A percentile compares a stretch with the other conserved stretches of the same genome.
Conservation (phyloP, 176 grass and related monocot species). For the Urochloa ruziziensis region DNA sequence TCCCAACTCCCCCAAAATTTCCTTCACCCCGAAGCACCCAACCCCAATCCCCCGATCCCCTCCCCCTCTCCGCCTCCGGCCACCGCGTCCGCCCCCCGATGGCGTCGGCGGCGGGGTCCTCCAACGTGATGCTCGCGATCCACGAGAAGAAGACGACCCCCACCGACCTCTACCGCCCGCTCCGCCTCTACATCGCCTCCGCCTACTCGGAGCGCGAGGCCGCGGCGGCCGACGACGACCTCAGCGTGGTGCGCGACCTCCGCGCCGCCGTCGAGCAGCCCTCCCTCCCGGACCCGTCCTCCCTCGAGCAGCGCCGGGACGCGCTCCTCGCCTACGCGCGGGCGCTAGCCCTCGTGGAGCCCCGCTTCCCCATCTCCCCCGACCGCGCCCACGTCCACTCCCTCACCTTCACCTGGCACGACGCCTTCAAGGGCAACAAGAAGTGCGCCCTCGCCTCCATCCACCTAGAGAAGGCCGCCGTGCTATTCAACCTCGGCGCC, state of each 20-base stretch:
- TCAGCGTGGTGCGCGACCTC: conserved; percentile 67
- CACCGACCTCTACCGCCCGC: conserved; percentile 82
- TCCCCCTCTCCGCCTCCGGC: not conserved
- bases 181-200: conserved; percentile 76
- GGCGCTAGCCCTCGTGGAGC: conserved; percentile 76
- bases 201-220: conserved; percentile 90
- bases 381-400: conserved; percentile 78
- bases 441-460: conserved; percentile 65
- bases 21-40: conserved; percentile 28
- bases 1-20: conserved; percentile 19
- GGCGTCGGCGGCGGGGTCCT: conserved; percentile 26
- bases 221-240: conserved; percentile 78
- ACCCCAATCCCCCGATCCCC: conserved; percentile 8
- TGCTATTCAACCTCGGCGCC: conserved; percentile 87
- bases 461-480: conserved; percentile 80
- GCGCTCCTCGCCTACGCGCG: conserved; percentile 75
- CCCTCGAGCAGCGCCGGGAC: conserved; percentile 78
- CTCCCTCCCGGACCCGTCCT: conserved; percentile 46
- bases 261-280: conserved; percentile 60
- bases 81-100: conserved; percentile 29
- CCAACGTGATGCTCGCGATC: conserved; percentile 94
- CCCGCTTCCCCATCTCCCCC: conserved; percentile 84
- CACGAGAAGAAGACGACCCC: conserved; percentile 90
- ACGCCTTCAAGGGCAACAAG: conserved; percentile 79
- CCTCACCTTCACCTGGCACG: conserved; percentile 92